Conservation (phyloP, 805 yeast genomes). For the Brettanomyces nanus region DNA sequence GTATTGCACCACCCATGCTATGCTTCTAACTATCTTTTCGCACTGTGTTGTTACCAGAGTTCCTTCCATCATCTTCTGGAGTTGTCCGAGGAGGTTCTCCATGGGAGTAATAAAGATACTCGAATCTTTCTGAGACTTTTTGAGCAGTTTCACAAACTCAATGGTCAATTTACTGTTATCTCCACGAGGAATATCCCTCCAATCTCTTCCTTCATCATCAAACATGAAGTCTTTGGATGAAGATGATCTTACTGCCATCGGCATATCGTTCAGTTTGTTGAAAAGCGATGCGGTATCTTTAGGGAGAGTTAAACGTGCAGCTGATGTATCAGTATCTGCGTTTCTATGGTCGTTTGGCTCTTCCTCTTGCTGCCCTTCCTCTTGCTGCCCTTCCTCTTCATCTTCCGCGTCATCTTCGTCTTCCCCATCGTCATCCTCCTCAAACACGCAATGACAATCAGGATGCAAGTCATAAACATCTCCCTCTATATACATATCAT, state of each 20-base stretch:
- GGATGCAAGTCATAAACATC: conserved; percentile 26
- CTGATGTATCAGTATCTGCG: background rate
- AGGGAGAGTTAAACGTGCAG: background rate
- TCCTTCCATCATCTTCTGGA: conserved; percentile 21
- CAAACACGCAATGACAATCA: conserved; percentile 26
- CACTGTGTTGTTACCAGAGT: conserved; percentile 24
- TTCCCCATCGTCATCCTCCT: conserved; percentile 11
- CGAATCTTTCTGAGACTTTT: conserved; percentile 15
- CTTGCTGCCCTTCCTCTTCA: conserved; percentile 14
- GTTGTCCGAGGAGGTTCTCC: conserved; percentile 16
- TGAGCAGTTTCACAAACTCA: conserved; percentile 17
- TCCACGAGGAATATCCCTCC: conserved; percentile 67
- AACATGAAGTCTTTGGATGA: background rate
- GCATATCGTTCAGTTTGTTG: background rate
- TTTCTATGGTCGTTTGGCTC: conserved; percentile 8
- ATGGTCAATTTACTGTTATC: conserved; percentile 34
- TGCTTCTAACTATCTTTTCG: conserved; percentile 36
- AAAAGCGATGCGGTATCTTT: background rate
- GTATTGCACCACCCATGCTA: conserved; percentile 42
- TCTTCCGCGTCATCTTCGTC: conserved; percentile 14
- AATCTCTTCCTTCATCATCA: conserved; percentile 56
- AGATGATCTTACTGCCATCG: background rate
- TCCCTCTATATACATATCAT: conserved; percentile 13
- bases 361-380: conserved; percentile 8
- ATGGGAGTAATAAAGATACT: conserved; percentile 21